A percentile compares a stretch with the other conserved stretches of the same genome.
These are phyloP conservation scores for Fomitiporia mediterranea DNA, from an alignment of 1,284 basidiomycete species.

Conservation along the genomic window DNA sequence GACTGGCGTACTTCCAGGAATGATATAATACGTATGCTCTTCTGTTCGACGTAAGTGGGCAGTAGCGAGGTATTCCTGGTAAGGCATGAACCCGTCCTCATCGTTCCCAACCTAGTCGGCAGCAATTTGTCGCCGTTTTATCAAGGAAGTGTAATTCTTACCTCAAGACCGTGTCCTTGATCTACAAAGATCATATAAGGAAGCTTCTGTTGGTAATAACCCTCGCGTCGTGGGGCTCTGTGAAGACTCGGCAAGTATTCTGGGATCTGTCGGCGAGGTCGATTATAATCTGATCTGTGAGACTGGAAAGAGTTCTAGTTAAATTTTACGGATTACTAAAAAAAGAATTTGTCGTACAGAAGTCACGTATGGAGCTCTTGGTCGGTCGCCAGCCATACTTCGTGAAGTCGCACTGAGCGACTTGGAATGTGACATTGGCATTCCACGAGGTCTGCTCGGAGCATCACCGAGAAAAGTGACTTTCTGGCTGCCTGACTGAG, in stretches of 20 bases:
- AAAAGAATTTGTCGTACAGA: background rate
- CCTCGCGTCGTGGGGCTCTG: background rate
- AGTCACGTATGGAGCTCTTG: background rate
- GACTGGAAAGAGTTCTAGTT: background rate
- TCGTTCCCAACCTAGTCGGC: conserved; percentile 23
- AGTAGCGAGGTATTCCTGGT: conserved; percentile 22
- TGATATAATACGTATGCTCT: conserved; percentile 21
- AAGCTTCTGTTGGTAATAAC: background rate
- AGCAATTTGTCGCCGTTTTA: background rate
- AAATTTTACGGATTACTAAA: background rate
- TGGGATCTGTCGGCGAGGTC: background rate
- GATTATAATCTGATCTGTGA: background rate
- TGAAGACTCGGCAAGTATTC: background rate
- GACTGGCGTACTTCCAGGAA: conserved; percentile 20
- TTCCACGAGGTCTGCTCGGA: background rate
- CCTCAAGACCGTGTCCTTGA: conserved; percentile 20
- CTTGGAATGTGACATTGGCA: background rate
- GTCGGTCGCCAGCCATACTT: background rate
- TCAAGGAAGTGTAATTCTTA: background rate
- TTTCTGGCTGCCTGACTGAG: conserved; percentile 4
- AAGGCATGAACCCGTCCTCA: conserved; percentile 26
- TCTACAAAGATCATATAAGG: conserved; percentile 22
- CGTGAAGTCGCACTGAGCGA: conserved; percentile 1
- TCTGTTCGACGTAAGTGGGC: conserved; percentile 14
- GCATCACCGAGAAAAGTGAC: conserved; percentile 14